Percentiles rank a stretch among this genome's conserved stretches.
phyloP scores from a whole-genome alignment of 192 early-diverging fungal species.

The Linnemannia zychae region DNA sequence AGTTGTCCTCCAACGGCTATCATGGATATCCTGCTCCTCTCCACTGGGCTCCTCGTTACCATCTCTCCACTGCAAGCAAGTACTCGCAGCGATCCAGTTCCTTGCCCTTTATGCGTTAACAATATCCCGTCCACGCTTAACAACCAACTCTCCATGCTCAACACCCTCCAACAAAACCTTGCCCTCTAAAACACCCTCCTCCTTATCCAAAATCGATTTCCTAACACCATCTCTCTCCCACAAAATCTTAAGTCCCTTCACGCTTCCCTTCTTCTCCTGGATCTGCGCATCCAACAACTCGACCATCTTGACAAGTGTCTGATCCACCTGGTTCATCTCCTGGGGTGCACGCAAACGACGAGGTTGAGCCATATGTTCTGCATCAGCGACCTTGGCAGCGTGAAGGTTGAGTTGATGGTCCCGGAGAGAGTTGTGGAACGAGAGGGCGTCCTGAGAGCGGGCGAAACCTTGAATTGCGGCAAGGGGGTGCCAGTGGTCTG shows the following conservation, averaged over 20 bases:
- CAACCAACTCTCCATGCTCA: conserved; percentile 58
- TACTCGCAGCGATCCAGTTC: too few relatives aligned
- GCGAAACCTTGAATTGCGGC: conserved; percentile 62
- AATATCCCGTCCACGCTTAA: conserved; percentile 55
- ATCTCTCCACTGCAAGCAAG: too few relatives aligned
- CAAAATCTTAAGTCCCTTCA: conserved; percentile 57
- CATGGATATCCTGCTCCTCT: too few relatives aligned
- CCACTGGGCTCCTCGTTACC: too few relatives aligned
- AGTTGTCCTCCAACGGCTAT: too few relatives aligned
- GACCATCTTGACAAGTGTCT: conserved; percentile 58
- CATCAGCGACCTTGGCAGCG: conserved; percentile 27
- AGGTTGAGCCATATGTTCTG: conserved; percentile 54
- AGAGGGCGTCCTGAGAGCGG: conserved; percentile 52
- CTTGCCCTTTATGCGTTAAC: conserved; percentile 41
- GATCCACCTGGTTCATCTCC: conserved; percentile 62
- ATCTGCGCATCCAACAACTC: conserved; percentile 55
- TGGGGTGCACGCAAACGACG: conserved; percentile 59
- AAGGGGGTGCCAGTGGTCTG: conserved; percentile 67
- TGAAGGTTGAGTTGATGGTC: conserved; percentile 59
- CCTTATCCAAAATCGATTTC: conserved; percentile 46
- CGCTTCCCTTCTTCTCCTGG: conserved; percentile 40
- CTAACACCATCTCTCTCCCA: conserved; percentile 64
- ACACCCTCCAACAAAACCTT: conserved; percentile 50
- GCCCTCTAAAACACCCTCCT: conserved; percentile 18
- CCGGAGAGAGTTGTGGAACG: conserved; percentile 62